Evolutionary conservation across 2,329 filamentous ascomycete species (phyloP), one percentile per base, ranked within the genome.

Genomic region (Thermothelomyces thermophilus): DNA sequence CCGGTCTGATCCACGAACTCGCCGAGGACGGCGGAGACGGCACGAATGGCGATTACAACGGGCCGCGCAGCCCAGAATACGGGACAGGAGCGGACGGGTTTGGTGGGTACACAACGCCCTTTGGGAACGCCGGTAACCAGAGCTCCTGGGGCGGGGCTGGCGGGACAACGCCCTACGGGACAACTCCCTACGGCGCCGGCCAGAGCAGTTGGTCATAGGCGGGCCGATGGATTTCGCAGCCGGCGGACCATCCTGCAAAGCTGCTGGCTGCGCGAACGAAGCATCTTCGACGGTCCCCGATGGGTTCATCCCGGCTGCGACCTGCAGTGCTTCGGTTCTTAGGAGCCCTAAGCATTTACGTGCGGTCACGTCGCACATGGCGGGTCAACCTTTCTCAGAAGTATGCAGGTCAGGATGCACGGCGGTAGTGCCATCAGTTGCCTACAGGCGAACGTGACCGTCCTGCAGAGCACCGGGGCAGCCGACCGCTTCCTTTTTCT

Each of bases 51-150:
- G 76, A 77, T 51, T 80, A 80, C 57, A 78, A 80, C 59, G 84
- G 81, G 1, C 81, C 81, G 2, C 76, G 81, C 54, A 86, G 82
- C 62, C 84, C 83, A 10, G 81, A 83, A 69, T 79, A 75, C 64
- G 73, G 83, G 74, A 70, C 80, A 48, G 79, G 73, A 17, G 74
- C 72, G 47, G 73, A 73, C 17, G 74, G 73, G 7, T 53, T 52
- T 22, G 82, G 80, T 52, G 86, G 84, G 31, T 87, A 80, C 63
- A 83, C 80, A 9, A 87, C 85, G 8, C 82, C 85, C 0, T 87
- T 83, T 60, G 81, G 75, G 20, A 61, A 60, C 41, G 57, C 71
- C 19, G 79, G 78, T 20, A 75, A 70, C 45, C 72, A 77, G 53
- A 85, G 79, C 62, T 72, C 79, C 16, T 90, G 86, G 79, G 84